Evolutionary conservation across 2,329 filamentous ascomycete species (phyloP), one percentile per base, ranked within the genome.

Genomic region (Saccharata proteae): DNA sequence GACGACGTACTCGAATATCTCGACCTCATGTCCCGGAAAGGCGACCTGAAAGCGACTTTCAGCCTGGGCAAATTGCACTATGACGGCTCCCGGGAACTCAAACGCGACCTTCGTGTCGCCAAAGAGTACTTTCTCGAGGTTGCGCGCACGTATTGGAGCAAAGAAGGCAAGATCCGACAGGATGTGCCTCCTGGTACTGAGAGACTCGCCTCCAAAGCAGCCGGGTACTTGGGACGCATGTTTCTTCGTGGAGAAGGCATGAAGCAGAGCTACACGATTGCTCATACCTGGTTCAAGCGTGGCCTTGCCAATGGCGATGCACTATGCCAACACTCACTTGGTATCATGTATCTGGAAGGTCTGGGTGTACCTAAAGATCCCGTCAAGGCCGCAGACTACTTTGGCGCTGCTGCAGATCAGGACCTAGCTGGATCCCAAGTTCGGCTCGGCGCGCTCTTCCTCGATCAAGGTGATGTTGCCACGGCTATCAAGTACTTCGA

Each of bases 1-100:
- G 85, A 93, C 45, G 88, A 98, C 54, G 80, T 96, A 11, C 74
- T 98, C 37, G 90, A 98, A 51, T 98, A 93, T 45, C 65, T 93
- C 42, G 83, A 93, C 45, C 67, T 93, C 24, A 79, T 93, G 67
- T 84, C 84, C 5, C 75, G 86, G 38, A 93, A 93, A 51, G 85
- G 86, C 8, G 84, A 93, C 47, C 72, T 83, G 34, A 85, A 82
- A 50, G 83, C 86, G 1, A 88, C 83, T 0, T 85, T 86, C 46
- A 86, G 81, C 39, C 63, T 94, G 1, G 86, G 82, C 3, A 76
- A 83, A 41, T 71, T 93, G 39, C 81, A 92, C 51, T 93, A 93
- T 47, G 86, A 94, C 36, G 86, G 86, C 1, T 76, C 83, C 34
- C 69, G 80, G 34, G 76, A 74, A 1, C 63, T 93, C 24, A 75